These are phyloP conservation scores for Cerrena zonata DNA, from an alignment of 1,284 basidiomycete genomes.

Conservation along the genomic window DNA sequence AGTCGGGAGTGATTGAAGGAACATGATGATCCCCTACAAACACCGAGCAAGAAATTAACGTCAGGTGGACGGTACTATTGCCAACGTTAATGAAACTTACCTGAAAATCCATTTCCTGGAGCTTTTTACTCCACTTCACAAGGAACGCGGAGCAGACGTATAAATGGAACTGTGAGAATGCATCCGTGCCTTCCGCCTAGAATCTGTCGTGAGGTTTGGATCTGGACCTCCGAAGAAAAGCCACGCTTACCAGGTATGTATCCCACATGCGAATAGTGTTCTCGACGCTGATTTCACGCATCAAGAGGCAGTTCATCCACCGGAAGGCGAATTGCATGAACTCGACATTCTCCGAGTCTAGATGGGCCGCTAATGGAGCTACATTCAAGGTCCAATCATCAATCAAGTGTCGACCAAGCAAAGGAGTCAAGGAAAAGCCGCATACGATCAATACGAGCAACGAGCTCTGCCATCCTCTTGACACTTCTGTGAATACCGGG, in stretches of 20 bases:
- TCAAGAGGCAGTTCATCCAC: constrained; percentile 97
- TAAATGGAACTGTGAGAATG: constrained; percentile 93
- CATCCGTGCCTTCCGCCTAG: constrained; percentile 89
- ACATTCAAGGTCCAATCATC: background rate
- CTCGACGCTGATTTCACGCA: constrained; percentile 91
- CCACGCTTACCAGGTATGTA: constrained; percentile 78
- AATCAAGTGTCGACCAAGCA: background rate
- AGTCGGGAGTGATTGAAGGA: constrained; percentile 92
- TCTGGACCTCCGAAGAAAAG: background rate
- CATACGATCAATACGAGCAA: constrained; percentile 85
- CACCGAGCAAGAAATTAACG: constrained; percentile 8
- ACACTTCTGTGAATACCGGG: constrained; percentile 92
- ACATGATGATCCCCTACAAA: constrained; percentile 93
- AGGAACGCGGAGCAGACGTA: constrained; percentile 95
- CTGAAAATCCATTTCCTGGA: constrained; percentile 95
- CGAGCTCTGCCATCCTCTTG: constrained; percentile 85
- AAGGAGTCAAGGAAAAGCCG: constrained; percentile 7
- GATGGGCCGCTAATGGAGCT: constrained; percentile 79
- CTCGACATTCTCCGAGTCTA: constrained; percentile 86
- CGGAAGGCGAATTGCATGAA: constrained; percentile 98
- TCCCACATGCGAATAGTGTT: constrained; percentile 99
- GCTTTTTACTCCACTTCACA: constrained; percentile 84
- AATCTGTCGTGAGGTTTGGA: background rate
- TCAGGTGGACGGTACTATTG: background rate
- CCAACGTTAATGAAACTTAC: constrained; percentile 48